Percentiles rank a stretch among this genome's conserved stretches.
phyloP scores from a whole-genome alignment of 2,329 filamentous ascomycete species.

The Monosporascus sp. region DNA sequence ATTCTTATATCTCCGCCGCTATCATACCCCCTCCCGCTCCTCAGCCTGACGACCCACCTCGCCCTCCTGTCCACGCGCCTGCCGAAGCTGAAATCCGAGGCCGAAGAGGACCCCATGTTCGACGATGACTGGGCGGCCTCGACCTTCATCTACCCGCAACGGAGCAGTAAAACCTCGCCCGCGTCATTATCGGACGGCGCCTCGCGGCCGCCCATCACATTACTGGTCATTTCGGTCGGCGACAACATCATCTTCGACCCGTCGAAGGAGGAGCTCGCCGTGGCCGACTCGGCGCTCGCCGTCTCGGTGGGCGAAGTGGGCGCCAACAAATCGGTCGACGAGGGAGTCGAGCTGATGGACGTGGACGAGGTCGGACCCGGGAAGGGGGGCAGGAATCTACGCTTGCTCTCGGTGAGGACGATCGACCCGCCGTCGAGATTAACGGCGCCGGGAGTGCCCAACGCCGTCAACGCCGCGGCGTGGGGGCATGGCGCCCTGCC shows the following conservation, averaged over 20 bases:
- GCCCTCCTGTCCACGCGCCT: constrained; percentile 84
- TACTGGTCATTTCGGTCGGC: constrained; percentile 82
- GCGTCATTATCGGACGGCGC: constrained; percentile 9
- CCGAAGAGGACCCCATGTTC: constrained; percentile 94
- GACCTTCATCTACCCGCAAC: constrained; percentile 65
- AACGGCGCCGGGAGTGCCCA: constrained; percentile 65
- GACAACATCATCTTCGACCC: constrained; percentile 94
- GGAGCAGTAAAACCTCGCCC: constrained; percentile 8
- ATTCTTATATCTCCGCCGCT: constrained; percentile 88
- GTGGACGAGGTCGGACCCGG: constrained; percentile 25
- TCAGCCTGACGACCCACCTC: constrained; percentile 89
- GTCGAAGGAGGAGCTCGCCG: constrained; percentile 82
- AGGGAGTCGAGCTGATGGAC: constrained; percentile 20
- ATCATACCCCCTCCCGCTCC: constrained; percentile 86
- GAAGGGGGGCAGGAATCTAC: constrained; percentile 38
- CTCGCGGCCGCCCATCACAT: constrained; percentile 72
- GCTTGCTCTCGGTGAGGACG: constrained; percentile 63
- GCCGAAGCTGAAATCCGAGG: constrained; percentile 78
- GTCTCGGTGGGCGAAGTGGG: constrained; percentile 63
- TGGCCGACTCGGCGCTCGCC: constrained; percentile 84
- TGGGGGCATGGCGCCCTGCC: constrained; percentile 28
- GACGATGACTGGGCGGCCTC: constrained; percentile 95
- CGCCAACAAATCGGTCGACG: not conserved
- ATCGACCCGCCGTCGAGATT: constrained; percentile 70
- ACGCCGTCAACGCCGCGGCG: constrained; percentile 55